Base-by-base conservation (phyloP, 2,329 filamentous ascomycete genomes). In the Fusarium longipes region DNA sequence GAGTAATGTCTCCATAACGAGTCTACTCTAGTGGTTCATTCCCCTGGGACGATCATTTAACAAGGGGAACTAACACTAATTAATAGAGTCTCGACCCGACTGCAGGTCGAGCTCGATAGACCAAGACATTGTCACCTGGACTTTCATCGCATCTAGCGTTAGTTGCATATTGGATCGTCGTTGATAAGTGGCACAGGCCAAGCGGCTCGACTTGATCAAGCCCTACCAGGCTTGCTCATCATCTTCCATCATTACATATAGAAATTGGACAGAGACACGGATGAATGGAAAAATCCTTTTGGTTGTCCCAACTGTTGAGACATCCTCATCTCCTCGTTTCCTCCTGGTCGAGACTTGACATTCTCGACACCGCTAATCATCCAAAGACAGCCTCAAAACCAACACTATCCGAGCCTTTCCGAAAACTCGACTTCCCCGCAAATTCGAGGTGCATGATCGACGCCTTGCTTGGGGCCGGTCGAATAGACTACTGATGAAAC, bases 401-500 rank as follows among this genome's bases (percentile, higher is more conserved):
- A 18, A 11, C 10, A 5, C 8, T 11, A 4, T 18, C 30, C 20
- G 18, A 15, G 11, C 3, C 12, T 4, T 7, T 25, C 32, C 17
- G 7, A 18, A 22, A 25, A 14, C 20, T 35, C 18, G 9, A 8
- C 22, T 36, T 35, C 44, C 44, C 44, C 44, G 44, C 44, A 48
- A 25, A 15, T 10, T 48, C 14, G 22, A 35, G 30, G 33, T 22
- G 30, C 25, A 42, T n/a, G 35, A 32, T 47, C 24, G 6, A 2
- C 33, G 24, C 33, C 32, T 36, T 40, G 36, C 10, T 17, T 33
- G 22, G 22, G 29, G 45, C 45, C 9, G 33, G 22, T n/a, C 20
- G 39, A 45, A 12, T 17, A 6, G 25, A n/a, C 40, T 49, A 24
- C 9, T 12, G 57, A 62, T 32, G 39, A 54, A 45, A 47, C 39